Conservation (phyloP, 345 rosid species). For the Acer saccharum region DNA sequence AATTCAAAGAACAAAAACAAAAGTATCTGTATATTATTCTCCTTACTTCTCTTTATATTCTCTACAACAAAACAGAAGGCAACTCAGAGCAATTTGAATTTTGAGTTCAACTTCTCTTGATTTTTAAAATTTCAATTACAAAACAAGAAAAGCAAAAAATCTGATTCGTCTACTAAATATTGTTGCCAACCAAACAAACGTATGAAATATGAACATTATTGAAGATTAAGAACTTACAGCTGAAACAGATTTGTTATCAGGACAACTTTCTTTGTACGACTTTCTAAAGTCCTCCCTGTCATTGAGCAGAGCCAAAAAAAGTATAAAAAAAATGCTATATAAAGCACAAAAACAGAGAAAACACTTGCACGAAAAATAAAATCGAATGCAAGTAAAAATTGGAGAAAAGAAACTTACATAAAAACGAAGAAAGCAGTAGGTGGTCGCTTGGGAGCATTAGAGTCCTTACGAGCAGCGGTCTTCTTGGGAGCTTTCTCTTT, state of each 20-base stretch:
- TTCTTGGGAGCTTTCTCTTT: constrained; percentile 24
- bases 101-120: not conserved
- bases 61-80: not conserved
- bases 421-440: constrained; percentile 30
- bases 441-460: constrained; percentile 38
- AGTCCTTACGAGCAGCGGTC: constrained; percentile 26
- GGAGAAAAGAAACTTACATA: constrained; percentile 19
- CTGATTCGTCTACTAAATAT: not conserved
- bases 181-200: constrained; percentile 11
- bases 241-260: constrained; percentile 34
- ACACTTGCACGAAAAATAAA: not conserved
- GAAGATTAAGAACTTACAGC: constrained; percentile 16
- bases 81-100: not conserved
- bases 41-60: not conserved
- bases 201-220: not conserved
- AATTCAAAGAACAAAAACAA: not conserved
- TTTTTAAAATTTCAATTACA: not conserved
- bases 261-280: constrained; percentile 33
- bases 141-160: not conserved
- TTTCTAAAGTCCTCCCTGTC: constrained; percentile 40
- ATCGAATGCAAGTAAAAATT: not conserved
- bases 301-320: not conserved
- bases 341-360: not conserved
- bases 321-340: not conserved
- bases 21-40: not conserved